Evolutionary conservation across 1,139 yeast species (phyloP).

Genomic region (Taphrina confusa): DNA sequence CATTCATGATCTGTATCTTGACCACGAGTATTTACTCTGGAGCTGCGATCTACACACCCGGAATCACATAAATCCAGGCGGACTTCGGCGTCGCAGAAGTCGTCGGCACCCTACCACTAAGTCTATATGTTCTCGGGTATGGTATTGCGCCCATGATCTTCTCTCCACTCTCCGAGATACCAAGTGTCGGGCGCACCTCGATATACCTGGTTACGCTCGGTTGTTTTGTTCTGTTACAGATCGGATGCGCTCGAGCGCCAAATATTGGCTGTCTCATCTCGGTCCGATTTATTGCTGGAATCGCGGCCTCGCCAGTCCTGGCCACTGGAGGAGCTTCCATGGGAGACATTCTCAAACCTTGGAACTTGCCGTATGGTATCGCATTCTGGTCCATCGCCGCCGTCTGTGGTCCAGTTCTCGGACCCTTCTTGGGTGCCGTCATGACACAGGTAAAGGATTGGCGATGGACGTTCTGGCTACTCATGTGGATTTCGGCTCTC

Average conservation of each 20-base stretch:
- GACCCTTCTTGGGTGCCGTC: slow-evolving; percentile 75
- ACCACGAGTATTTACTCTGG: slow-evolving; percentile 62
- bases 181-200: slow-evolving; percentile 53
- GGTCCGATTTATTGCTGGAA: slow-evolving; percentile 75
- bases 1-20: slow-evolving; percentile 51
- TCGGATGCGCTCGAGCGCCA: slow-evolving; percentile 60
- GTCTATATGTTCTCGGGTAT: slow-evolving; percentile 64
- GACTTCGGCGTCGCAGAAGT: slow-evolving; percentile 69
- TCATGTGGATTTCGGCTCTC: slow-evolving; percentile 49
- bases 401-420: slow-evolving; percentile 69
- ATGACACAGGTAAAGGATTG: slow-evolving; percentile 65
- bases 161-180: slow-evolving; percentile 63
- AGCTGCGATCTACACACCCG: slow-evolving; percentile 64
- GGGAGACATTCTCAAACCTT: slow-evolving; percentile 67
- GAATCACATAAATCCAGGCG: slow-evolving; percentile 50
- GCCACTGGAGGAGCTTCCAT: slow-evolving; percentile 87
- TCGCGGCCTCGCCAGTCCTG: slow-evolving; percentile 79
- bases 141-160: slow-evolving; percentile 67
- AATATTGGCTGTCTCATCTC: slow-evolving; percentile 57
- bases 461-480: slow-evolving; percentile 61
- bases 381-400: slow-evolving; percentile 55
- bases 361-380: slow-evolving; percentile 60
- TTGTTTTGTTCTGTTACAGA: slow-evolving; percentile 60
- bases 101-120: slow-evolving; percentile 72
- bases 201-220: slow-evolving; percentile 59